These are phyloP conservation scores for Schizophyllum amplum DNA, from an alignment of 1,284 basidiomycete genomes.

Conservation along the genomic window DNA sequence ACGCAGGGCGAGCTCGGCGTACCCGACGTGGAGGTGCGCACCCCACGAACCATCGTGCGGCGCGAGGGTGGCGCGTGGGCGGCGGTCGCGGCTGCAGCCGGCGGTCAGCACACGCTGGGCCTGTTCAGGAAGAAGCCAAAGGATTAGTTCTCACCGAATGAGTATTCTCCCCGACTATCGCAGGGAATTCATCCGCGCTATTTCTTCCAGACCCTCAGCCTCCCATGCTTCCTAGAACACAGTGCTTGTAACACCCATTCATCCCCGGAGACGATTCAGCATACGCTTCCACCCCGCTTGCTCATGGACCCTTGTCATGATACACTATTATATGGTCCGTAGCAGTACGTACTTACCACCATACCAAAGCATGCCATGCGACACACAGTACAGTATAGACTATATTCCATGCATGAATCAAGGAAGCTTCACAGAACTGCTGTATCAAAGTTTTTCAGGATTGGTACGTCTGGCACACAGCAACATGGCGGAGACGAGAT, in stretches of 20 bases:
- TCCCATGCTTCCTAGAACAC: not conserved
- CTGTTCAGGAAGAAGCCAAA: slow-evolving; percentile 51
- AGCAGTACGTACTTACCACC: not conserved
- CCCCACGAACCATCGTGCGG: slow-evolving; percentile 57
- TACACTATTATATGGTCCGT: not conserved
- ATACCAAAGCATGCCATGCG: not conserved
- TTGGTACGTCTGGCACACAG: too few relatives aligned
- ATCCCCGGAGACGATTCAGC: not conserved
- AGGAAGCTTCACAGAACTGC: too few relatives aligned
- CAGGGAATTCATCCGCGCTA: not conserved
- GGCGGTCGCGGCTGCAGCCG: slow-evolving; percentile 53
- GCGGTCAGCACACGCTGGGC: slow-evolving; percentile 66
- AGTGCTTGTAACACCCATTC: not conserved
- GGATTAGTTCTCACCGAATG: not conserved
- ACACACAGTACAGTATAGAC: not conserved
- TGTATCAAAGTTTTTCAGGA: too few relatives aligned
- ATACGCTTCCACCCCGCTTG: not conserved
- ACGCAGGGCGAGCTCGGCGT: slow-evolving; percentile 64
- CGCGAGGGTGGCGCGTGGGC: slow-evolving; percentile 60
- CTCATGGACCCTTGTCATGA: not conserved
- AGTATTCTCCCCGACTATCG: too few relatives aligned
- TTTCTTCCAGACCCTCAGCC: not conserved
- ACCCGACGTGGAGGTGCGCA: slow-evolving; percentile 48
- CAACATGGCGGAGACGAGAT: too few relatives aligned
- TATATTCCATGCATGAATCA: not conserved